Evolutionary conservation across 2,329 filamentous ascomycete genomes (phyloP).

Genomic region (Knufia fluminis): DNA sequence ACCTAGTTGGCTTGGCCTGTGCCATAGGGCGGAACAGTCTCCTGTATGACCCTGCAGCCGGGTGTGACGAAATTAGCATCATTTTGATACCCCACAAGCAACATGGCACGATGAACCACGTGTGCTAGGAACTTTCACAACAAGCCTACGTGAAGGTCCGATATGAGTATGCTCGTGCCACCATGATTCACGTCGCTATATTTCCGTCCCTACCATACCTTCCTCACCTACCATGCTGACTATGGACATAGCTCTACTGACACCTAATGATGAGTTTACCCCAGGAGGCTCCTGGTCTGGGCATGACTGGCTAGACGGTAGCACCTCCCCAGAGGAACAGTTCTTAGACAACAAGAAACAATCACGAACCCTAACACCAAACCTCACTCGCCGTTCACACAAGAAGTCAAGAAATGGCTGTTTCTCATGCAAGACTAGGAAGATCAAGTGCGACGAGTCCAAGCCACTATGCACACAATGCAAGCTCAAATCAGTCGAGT

Average conservation of each 20-base stretch:
- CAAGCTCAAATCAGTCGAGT: constrained; percentile 26
- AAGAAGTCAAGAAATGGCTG: constrained; percentile 35
- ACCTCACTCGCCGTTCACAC: constrained; percentile 26
- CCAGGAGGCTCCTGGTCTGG: constrained; percentile 2
- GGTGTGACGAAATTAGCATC: background rate
- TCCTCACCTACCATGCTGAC: background rate
- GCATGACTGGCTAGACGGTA: constrained; percentile 6
- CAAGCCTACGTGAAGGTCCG: background rate
- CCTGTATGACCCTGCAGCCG: background rate
- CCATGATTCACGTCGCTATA: background rate
- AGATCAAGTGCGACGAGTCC: constrained; percentile 39
- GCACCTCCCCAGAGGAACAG: constrained; percentile 3
- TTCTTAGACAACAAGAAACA: constrained; percentile 7
- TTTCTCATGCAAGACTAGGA: constrained; percentile 34
- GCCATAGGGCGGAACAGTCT: constrained; percentile 5
- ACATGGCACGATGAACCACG: background rate
- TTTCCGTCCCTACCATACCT: background rate
- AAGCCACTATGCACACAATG: constrained; percentile 32
- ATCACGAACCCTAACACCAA: constrained; percentile 21
- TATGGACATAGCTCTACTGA: constrained; percentile 4
- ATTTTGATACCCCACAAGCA: background rate
- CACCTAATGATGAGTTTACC: constrained; percentile 8
- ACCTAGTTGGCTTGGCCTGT: background rate
- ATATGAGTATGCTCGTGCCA: constrained; percentile 1
- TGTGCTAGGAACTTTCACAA: background rate